These are phyloP conservation scores for Pyrenophora seminiperda DNA, from an alignment of 2,329 filamentous ascomycete species.

Conservation along the genomic window DNA sequence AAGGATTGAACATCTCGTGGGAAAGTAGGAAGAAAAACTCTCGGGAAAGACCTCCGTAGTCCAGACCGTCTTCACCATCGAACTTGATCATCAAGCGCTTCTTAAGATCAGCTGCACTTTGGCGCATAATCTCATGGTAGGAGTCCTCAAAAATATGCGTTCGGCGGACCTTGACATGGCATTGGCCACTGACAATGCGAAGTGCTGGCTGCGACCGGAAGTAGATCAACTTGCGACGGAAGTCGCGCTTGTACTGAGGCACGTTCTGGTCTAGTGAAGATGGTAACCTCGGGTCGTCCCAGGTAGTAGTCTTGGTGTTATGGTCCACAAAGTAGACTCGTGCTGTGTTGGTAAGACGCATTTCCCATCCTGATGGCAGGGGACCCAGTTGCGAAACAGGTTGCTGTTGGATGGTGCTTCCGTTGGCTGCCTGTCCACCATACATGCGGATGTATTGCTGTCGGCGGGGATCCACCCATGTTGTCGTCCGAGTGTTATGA, in stretches of 20 bases:
- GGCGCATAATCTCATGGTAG: constrained; percentile 96
- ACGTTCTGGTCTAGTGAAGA: constrained; percentile 98
- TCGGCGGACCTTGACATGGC: constrained; percentile 95
- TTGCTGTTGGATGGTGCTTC: constrained; percentile 92
- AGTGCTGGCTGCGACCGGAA: constrained; percentile 97
- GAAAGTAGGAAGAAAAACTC: constrained; percentile 99
- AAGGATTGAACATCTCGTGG: constrained; percentile 99
- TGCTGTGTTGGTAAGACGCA: constrained; percentile 97
- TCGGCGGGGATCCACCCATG: constrained; percentile 95
- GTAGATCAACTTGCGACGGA: constrained; percentile 96
- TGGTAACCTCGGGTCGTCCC: constrained; percentile 94
- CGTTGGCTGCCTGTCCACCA: constrained; percentile 75
- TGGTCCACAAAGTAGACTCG: constrained; percentile 99
- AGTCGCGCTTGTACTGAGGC: constrained; percentile 99
- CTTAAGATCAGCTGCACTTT: constrained; percentile 94
- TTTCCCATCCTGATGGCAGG: constrained; percentile 97
- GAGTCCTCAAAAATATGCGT: constrained; percentile 99
- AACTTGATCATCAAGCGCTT: constrained; percentile 99
- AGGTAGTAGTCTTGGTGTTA: constrained; percentile 99
- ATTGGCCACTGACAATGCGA: constrained; percentile 93
- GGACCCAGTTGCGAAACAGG: constrained; percentile 96
- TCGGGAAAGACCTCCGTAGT: constrained; percentile 93
- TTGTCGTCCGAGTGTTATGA: constrained; percentile 96
- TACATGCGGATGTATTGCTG: constrained; percentile 99
- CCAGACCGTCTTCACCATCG: constrained; percentile 94